Conservation (phyloP, 2,329 filamentous ascomycete species). For the Colletotrichum tabaci region DNA sequence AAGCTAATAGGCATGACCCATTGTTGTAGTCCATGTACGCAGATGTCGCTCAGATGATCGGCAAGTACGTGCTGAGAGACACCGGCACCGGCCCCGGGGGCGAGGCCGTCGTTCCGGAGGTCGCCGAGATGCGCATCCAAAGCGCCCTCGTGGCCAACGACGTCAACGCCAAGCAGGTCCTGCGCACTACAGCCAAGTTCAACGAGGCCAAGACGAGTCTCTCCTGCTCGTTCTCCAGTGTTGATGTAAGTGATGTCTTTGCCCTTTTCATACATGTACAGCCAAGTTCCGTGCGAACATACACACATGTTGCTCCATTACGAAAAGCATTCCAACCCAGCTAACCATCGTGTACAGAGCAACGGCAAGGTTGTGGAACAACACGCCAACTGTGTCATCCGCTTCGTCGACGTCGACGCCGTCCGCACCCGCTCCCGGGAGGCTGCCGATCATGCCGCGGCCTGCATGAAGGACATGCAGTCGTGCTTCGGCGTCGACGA, state of each 20-base stretch:
- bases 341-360: slow-evolving; percentile 69
- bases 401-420: slow-evolving; percentile 68
- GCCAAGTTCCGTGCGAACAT: too few species aligned
- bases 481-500: slow-evolving; percentile 73
- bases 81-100: slow-evolving; percentile 64
- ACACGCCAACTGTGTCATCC: slow-evolving; percentile 74
- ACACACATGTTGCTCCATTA: too few species aligned
- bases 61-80: slow-evolving; percentile 74
- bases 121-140: slow-evolving; percentile 76
- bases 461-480: slow-evolving; percentile 69
- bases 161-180: slow-evolving; percentile 66
- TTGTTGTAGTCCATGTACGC: slow-evolving; percentile 58
- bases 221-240: slow-evolving; percentile 19
- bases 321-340: slow-evolving; percentile 47
- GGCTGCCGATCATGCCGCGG: slow-evolving; percentile 77
- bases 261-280: too few species aligned
- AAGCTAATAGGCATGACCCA: too few species aligned
- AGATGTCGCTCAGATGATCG: slow-evolving; percentile 75
- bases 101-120: slow-evolving; percentile 73
- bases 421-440: slow-evolving; percentile 78
- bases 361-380: slow-evolving; percentile 72
- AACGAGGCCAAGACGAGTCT: slow-evolving; percentile 59
- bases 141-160: slow-evolving; percentile 76
- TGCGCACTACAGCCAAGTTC: slow-evolving; percentile 72
- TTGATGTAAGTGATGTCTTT: slow-evolving; percentile 13